Base-by-base conservation (phyloP, 257 asterid species). In the Lycium ferocissimum region DNA sequence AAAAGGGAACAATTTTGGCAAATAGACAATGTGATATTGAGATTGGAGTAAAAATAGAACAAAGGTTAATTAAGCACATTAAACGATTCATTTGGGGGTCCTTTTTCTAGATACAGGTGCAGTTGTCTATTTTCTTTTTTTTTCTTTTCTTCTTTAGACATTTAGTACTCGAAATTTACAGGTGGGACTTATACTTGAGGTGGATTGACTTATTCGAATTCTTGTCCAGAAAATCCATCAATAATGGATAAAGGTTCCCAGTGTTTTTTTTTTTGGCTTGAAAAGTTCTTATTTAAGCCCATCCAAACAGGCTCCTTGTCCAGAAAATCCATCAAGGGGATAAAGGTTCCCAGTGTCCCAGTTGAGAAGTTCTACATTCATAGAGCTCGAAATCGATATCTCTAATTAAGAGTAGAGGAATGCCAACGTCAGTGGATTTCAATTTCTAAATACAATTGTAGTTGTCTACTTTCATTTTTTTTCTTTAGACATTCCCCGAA, bases 301-400 rank as follows among this genome's bases (percentile, higher is more conserved):
- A n/a, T n/a, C n/a, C n/a, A n/a, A n/a, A n/a, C n/a, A n/a, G n/a
- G n/a, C n/a, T n/a, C n/a, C 6, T 3, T 5, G 0, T 0, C 4
- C 9, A 43, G 15, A 17, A 37, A 20, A 5, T 15, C 0, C 22
- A 6, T 49, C 9, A 49, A 49, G 9, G 56, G 13, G 56, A 49
- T 69, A 14, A 67, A 11, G 1, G 0, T 2, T 67, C 18, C 20
- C 17, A 35, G 75, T 33, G 11, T 73, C 11, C 6, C 0, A 4
- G 3, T n/a, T 6, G 3, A 43, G 10, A 73, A 45, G 2, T 12
- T 47, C 1, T 47, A 49, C 11, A 51, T 7, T 13, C 7, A 2
- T 0, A 6, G 1, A 0, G 0, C 2, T 3, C 2, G 17, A 51
- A 51, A 0, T 76, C 0, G 33, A 35, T 9, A 20, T 5, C 6